A percentile compares a stretch with the other conserved stretches of the same genome.
Conservation (phyloP, 164 flowering plant species). For the Magnolia kwangsiensis region DNA sequence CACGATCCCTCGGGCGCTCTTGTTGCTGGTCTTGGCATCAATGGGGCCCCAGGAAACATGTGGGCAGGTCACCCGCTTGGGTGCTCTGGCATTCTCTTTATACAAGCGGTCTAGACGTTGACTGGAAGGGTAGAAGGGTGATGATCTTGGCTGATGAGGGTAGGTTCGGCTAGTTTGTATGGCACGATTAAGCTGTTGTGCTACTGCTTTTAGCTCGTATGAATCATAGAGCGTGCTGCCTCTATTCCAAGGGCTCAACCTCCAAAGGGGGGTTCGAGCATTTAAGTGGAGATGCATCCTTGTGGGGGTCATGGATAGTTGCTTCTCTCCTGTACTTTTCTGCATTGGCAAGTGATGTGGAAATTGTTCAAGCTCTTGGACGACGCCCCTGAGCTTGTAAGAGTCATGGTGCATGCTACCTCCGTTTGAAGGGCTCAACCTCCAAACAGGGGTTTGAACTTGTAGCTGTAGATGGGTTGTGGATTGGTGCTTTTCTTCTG, state of each 20-base stretch:
- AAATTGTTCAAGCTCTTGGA: background rate
- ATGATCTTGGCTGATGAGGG: slow-evolving; percentile 20
- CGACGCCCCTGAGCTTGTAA: background rate
- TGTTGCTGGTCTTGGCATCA: background rate
- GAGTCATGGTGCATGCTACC: background rate
- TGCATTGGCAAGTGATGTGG: background rate
- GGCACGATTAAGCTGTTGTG: slow-evolving; percentile 43
- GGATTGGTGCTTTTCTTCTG: background rate
- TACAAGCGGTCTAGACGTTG: slow-evolving; percentile 10
- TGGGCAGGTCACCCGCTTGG: slow-evolving; percentile 18
- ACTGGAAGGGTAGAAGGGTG: slow-evolving; percentile 21
- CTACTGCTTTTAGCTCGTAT: slow-evolving; percentile 42
- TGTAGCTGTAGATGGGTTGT: background rate
- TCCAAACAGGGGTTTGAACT: background rate
- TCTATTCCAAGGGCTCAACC: slow-evolving; percentile 33
- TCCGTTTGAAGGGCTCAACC: background rate
- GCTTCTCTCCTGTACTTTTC: background rate
- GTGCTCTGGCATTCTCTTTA: slow-evolving; percentile 20
- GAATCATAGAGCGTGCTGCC: slow-evolving; percentile 52
- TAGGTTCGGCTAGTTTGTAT: slow-evolving; percentile 21
- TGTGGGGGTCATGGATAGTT: background rate
- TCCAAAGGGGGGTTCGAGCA: slow-evolving; percentile 26
- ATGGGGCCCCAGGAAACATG: background rate
- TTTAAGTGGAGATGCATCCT: slow-evolving; percentile 9
- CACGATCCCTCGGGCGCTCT: slow-evolving; percentile 17